Evolutionary conservation across 495 filamentous ascomycete genomes (phyloP).

Genomic region (Penicillium arizonense): DNA sequence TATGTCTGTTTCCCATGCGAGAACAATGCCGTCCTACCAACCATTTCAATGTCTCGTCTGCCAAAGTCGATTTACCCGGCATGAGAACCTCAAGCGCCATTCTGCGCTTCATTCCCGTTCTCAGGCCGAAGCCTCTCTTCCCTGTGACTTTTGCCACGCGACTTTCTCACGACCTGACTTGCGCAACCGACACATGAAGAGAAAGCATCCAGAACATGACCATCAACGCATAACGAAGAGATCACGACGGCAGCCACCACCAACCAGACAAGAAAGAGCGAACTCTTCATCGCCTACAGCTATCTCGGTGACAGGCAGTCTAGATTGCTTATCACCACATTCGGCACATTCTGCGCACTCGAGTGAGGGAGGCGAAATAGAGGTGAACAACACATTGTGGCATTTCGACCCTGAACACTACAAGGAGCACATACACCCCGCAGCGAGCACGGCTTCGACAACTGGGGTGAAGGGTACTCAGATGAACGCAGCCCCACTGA

Average conservation of each 20-base stretch:
- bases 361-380: not conserved
- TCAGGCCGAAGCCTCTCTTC: slow-evolving; percentile 17
- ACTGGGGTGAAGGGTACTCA: not conserved
- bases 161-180: slow-evolving; percentile 34
- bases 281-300: slow-evolving; percentile 3
- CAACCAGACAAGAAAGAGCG: slow-evolving; percentile 6
- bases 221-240: slow-evolving; percentile 12
- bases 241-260: slow-evolving; percentile 4
- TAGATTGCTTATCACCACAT: not conserved
- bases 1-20: slow-evolving; percentile 16
- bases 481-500: not conserved
- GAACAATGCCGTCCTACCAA: slow-evolving; percentile 15
- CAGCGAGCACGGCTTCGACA: not conserved
- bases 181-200: slow-evolving; percentile 35
- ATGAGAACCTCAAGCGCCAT: slow-evolving; percentile 42
- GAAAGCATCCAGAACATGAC: slow-evolving; percentile 32
- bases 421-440: not conserved
- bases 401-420: not conserved
- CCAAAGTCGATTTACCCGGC: slow-evolving; percentile 34
- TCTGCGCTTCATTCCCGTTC: slow-evolving; percentile 29
- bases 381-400: not conserved
- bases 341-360: not conserved
- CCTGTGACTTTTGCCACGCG: slow-evolving; percentile 28
- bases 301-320: not conserved
- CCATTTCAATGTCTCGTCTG: slow-evolving; percentile 37